Conservation (phyloP, 352 stramenopile genomes). For the Globisporangium okanoganense region DNA sequence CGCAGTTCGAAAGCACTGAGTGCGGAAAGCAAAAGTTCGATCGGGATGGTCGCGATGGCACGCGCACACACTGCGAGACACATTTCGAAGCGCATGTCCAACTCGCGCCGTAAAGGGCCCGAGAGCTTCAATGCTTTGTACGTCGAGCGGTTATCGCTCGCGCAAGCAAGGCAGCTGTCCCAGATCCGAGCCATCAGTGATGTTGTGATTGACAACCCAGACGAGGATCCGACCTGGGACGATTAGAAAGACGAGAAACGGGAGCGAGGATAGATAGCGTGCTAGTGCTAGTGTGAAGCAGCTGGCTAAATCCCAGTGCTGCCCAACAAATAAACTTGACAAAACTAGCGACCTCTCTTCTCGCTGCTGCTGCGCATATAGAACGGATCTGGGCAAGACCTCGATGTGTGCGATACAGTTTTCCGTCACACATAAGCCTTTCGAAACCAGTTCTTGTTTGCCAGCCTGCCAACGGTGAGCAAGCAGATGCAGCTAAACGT, state of each 20-base stretch:
- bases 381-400: no score
- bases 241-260: neutral
- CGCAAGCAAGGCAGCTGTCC: slow-evolving; percentile 29
- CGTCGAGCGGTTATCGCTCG: slow-evolving; percentile 31
- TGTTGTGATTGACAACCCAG: slow-evolving; percentile 18
- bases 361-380: no score
- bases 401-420: no score
- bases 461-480: no score
- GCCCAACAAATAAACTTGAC: neutral
- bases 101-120: slow-evolving; percentile 19
- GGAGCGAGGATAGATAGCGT: no score
- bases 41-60: slow-evolving; percentile 16
- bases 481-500: no score
- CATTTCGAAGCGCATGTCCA: slow-evolving; percentile 17
- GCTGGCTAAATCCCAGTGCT: neutral
- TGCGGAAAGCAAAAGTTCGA: neutral
- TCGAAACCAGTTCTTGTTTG: no score
- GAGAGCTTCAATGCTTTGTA: slow-evolving; percentile 27
- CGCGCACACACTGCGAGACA: slow-evolving; percentile 9
- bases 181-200: slow-evolving; percentile 26
- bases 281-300: no score
- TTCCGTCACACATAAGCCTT: no score
- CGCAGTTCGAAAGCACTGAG: neutral
- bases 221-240: slow-evolving; percentile 25
- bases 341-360: no score